Conservation (phyloP, 768 basidiomycete genomes). For the Leccinum sublutescens region DNA sequence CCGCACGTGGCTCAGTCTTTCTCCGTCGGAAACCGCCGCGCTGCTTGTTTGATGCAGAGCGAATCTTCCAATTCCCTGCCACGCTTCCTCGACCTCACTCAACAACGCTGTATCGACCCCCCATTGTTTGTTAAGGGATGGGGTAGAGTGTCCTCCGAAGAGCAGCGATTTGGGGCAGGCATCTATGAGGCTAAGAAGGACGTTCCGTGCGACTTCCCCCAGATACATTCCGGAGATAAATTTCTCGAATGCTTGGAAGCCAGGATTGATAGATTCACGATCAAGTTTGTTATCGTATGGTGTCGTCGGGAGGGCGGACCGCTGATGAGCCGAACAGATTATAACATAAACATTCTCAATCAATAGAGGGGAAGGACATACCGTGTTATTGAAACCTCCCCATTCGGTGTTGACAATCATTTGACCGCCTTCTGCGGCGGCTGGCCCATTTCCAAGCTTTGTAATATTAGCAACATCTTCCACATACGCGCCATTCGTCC, state of each 20-base stretch:
- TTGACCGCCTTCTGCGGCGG: slow-evolving; percentile 57
- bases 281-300: slow-evolving; percentile 91
- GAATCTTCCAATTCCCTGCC: slow-evolving; percentile 47
- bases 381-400: slow-evolving; percentile 96
- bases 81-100: slow-evolving; percentile 78
- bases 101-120: slow-evolving; percentile 94
- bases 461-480: slow-evolving; percentile 82
- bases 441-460: slow-evolving; percentile 70
- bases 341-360: background rate
- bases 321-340: slow-evolving; percentile 40
- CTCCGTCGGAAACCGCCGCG: slow-evolving; percentile 7
- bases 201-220: slow-evolving; percentile 87
- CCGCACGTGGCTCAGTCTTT: slow-evolving; percentile 54
- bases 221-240: slow-evolving; percentile 99
- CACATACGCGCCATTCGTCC: slow-evolving; percentile 97
- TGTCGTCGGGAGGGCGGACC: slow-evolving; percentile 81
- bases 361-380: slow-evolving; percentile 36
- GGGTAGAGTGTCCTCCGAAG: slow-evolving; percentile 77
- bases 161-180: slow-evolving; percentile 68
- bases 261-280: slow-evolving; percentile 91
- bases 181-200: slow-evolving; percentile 80
- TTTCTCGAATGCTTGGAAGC: slow-evolving; percentile 94
- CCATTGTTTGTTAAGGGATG: slow-evolving; percentile 81
- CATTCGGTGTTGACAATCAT: slow-evolving; percentile 99
- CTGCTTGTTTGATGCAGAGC: slow-evolving; percentile 20